Percentiles rank a stretch among this genome's conserved stretches.
Conservation (phyloP, 108 stramenopile genomes). For the Discostella pseudostelligera region DNA sequence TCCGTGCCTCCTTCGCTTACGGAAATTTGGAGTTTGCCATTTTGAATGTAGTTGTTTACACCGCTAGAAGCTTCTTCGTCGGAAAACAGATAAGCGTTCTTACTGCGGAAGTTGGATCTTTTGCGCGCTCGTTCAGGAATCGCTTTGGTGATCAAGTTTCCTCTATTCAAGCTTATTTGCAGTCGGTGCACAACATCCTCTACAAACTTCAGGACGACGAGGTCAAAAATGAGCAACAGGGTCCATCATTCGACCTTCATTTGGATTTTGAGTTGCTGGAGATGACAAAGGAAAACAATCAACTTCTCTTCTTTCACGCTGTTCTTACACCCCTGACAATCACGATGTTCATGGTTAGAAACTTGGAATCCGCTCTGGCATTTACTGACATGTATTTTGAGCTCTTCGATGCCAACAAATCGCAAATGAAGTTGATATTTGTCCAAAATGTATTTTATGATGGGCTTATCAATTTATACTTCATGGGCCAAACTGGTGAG, state of each 20-base stretch:
- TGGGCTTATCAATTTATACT: constrained; percentile 7
- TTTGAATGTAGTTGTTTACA: neutral
- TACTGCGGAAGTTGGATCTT: neutral
- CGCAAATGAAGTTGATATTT: neutral
- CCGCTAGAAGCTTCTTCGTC: neutral
- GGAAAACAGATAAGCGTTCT: constrained; percentile 1
- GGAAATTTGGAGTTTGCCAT: constrained; percentile 6
- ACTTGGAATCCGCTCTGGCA: constrained; percentile 2
- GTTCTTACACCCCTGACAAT: neutral
- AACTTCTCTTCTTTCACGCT: neutral
- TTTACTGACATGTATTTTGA: neutral
- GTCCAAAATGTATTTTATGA: neutral
- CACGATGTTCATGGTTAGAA: neutral
- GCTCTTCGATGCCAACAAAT: neutral
- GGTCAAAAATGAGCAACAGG: no score
- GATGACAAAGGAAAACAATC: neutral
- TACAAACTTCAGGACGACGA: no score
- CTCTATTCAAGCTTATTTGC: neutral
- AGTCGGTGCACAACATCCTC: no score
- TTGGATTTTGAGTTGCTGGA: constrained; percentile 4
- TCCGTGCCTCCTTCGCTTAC: neutral
- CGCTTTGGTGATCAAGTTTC: neutral
- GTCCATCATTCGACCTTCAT: neutral
- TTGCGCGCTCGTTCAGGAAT: constrained; percentile 2
- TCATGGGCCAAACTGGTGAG: constrained; percentile 10